Conservation (phyloP, 306 rosid species). For the Gillenia trifoliata region DNA sequence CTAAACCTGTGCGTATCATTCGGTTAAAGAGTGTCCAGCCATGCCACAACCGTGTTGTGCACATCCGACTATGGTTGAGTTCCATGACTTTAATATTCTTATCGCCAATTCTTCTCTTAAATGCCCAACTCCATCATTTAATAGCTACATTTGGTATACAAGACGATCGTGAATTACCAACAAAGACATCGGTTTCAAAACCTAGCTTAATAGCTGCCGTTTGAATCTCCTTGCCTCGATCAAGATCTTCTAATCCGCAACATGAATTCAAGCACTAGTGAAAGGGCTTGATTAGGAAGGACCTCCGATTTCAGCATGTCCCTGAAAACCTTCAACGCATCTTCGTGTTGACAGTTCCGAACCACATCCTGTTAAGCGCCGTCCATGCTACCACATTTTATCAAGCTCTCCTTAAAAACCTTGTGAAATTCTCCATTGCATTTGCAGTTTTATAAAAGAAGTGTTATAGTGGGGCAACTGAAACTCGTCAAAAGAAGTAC, state of each 20-base stretch:
- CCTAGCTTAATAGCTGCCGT: conserved; percentile 47
- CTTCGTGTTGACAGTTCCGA: conserved; percentile 40
- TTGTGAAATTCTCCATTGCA: conserved; percentile 38
- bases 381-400: conserved; percentile 82
- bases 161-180: conserved; percentile 66
- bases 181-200: conserved; percentile 47
- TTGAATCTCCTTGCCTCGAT: conserved; percentile 58
- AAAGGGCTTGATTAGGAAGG: conserved; percentile 73
- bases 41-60: conserved; percentile 67
- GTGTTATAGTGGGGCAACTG: conserved; percentile 64
- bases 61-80: conserved; percentile 66
- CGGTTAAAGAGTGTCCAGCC: conserved; percentile 53
- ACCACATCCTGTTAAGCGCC: conserved; percentile 78
- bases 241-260: conserved; percentile 70
- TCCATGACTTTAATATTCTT: conserved; percentile 78
- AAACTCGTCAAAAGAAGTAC: conserved; percentile 46
- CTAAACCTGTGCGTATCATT: conserved; percentile 51
- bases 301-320: conserved; percentile 43
- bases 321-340: conserved; percentile 53
- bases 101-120: conserved; percentile 41
- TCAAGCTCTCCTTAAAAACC: conserved; percentile 39
- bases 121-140: conserved; percentile 51
- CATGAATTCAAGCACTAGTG: conserved; percentile 85
- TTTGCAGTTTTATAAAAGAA: conserved; percentile 63
- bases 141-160: conserved; percentile 71